A percentile compares a stretch with the other conserved stretches of the same genome.
These are phyloP conservation scores for Tilletia setariae DNA, from an alignment of 1,284 basidiomycete genomes.

Conservation along the genomic window DNA sequence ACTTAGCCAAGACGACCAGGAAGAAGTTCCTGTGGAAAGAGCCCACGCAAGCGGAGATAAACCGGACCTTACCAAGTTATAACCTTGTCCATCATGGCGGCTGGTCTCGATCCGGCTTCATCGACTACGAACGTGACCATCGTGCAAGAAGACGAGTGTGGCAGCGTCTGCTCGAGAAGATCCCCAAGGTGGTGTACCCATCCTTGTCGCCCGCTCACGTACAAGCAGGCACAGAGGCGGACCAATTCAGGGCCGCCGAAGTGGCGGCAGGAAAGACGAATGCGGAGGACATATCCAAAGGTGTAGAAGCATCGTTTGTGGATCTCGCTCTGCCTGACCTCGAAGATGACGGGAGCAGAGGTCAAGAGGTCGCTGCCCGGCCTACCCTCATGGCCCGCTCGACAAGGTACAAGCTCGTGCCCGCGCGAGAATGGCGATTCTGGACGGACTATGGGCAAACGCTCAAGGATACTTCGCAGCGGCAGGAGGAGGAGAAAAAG, in stretches of 20 bases:
- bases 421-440: neutral
- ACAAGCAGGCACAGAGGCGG: neutral
- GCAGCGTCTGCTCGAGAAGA: neutral
- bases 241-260: neutral
- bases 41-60: neutral
- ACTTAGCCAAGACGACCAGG: neutral
- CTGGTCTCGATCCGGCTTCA: neutral
- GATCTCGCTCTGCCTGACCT: neutral
- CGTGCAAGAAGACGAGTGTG: constrained; percentile 4
- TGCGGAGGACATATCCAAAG: neutral
- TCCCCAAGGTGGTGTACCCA: neutral
- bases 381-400: neutral
- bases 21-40: neutral
- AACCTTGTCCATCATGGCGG: constrained; percentile 3
- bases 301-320: neutral
- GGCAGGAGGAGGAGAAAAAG: no score
- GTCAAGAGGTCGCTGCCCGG: neutral
- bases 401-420: neutral
- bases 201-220: neutral
- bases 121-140: constrained; percentile 6
- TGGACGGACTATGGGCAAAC: neutral
- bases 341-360: neutral
- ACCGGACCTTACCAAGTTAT: neutral
- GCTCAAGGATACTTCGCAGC: no score
- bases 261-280: neutral